Percentiles rank a stretch among this genome's conserved stretches.
Conservation (phyloP, 345 rosid species). For the Populus deltoides region DNA sequence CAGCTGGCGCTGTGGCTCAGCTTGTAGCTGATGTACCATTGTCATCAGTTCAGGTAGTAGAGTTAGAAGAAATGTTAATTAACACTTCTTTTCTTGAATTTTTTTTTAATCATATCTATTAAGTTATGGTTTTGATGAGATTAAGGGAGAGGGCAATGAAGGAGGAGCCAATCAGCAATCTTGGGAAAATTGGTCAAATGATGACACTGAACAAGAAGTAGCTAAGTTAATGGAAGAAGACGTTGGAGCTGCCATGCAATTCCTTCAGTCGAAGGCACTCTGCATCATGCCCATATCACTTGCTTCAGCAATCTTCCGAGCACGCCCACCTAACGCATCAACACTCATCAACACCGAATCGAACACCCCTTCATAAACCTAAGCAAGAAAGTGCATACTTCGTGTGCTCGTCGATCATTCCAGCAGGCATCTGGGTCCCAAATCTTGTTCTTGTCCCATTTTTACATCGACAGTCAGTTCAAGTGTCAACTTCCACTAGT, state of each 20-base stretch:
- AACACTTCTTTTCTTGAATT: background rate
- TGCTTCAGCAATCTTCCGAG: constrained; percentile 57
- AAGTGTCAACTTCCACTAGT: constrained; percentile 9
- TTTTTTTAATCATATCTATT: background rate
- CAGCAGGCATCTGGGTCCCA: constrained; percentile 11
- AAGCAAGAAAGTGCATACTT: background rate
- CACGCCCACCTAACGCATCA: constrained; percentile 41
- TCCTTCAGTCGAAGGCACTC: constrained; percentile 73
- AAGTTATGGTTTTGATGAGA: constrained; percentile 1
- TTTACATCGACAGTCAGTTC: background rate
- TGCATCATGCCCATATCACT: constrained; percentile 76
- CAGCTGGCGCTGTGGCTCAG: constrained; percentile 72
- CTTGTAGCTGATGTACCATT: constrained; percentile 66
- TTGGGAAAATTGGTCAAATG: constrained; percentile 74
- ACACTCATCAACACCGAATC: constrained; percentile 50
- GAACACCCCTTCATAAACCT: constrained; percentile 36
- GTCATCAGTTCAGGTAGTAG: constrained; percentile 54
- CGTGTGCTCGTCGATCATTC: background rate
- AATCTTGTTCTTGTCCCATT: background rate
- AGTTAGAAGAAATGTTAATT: background rate
- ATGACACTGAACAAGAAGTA: constrained; percentile 65
- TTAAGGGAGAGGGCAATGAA: constrained; percentile 49
- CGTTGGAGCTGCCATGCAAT: constrained; percentile 75
- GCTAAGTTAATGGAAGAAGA: constrained; percentile 85
- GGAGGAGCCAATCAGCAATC: constrained; percentile 46